Percentiles rank a stretch among this genome's conserved stretches.
phyloP scores from a whole-genome alignment of 768 basidiomycete species.

The Pisolithus microcarpus region DNA sequence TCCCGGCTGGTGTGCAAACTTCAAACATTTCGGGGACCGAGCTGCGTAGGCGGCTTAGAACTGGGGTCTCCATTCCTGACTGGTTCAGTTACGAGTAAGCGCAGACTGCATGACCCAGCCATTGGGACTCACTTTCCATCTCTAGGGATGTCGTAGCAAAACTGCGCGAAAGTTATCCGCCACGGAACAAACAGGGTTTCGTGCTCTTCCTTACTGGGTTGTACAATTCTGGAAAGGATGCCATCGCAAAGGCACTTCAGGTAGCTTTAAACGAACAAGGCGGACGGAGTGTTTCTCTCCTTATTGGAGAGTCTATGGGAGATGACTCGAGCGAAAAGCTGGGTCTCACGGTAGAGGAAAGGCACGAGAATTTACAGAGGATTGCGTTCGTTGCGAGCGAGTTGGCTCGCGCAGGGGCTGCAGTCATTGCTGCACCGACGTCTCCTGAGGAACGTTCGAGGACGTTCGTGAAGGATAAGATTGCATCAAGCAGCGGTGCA shows the following conservation, averaged over 20 bases:
- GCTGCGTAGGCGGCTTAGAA: constrained; percentile 78
- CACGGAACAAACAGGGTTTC: constrained; percentile 94
- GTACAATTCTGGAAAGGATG: constrained; percentile 92
- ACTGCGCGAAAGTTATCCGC: constrained; percentile 93
- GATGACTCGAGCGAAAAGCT: constrained; percentile 64
- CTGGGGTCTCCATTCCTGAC: constrained; percentile 91
- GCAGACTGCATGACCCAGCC: not conserved
- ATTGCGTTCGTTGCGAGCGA: constrained; percentile 89
- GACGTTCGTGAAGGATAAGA: constrained; percentile 62
- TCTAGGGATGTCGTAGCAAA: constrained; percentile 82
- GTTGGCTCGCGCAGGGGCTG: constrained; percentile 90
- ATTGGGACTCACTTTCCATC: constrained; percentile 7
- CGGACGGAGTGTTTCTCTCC: constrained; percentile 85
- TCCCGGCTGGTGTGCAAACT: constrained; percentile 86
- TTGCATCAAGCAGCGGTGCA: constrained; percentile 68
- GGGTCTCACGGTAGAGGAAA: constrained; percentile 69
- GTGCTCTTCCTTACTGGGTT: constrained; percentile 89
- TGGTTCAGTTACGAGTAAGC: constrained; percentile 98
- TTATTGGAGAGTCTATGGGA: constrained; percentile 85
- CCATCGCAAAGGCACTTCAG: constrained; percentile 87
- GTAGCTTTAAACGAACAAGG: constrained; percentile 92
- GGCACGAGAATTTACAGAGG: constrained; percentile 76
- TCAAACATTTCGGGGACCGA: constrained; percentile 99
- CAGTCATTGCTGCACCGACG: constrained; percentile 86
- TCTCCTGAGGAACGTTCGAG: constrained; percentile 81